Conservation (phyloP, 495 filamentous ascomycete species). For the Penicillium taxi region DNA sequence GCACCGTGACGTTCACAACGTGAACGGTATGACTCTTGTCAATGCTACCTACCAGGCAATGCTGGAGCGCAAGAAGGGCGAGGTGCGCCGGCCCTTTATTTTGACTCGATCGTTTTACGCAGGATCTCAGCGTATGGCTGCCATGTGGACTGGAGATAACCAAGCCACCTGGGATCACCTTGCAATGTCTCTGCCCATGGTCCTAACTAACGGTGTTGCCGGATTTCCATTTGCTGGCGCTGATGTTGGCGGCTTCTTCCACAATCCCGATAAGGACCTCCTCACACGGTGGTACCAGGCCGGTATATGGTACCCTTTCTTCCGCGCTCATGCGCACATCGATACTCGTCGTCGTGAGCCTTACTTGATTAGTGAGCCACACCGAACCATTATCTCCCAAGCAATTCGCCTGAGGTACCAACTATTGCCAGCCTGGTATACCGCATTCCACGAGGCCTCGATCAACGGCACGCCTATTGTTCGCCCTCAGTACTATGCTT, state of each 20-base stretch:
- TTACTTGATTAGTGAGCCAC: conserved; percentile 77
- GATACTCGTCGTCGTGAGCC: conserved; percentile 91
- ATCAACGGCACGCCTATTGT: conserved; percentile 79
- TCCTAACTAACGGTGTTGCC: conserved; percentile 81
- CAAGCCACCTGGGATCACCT: conserved; percentile 90
- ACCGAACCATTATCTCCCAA: conserved; percentile 76
- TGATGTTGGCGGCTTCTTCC: conserved; percentile 97
- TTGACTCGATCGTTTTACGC: conserved; percentile 88
- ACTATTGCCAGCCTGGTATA: conserved; percentile 92
- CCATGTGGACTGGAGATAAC: conserved; percentile 99
- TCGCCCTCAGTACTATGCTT: conserved; percentile 82
- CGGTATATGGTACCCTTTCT: conserved; percentile 97
- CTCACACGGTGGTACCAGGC: conserved; percentile 93
- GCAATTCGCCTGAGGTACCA: conserved; percentile 84
- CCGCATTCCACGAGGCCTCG: conserved; percentile 84
- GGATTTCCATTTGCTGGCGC: conserved; percentile 93
- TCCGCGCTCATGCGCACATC: conserved; percentile 96
- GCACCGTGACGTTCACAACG: conserved; percentile 91
- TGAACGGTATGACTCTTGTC: conserved; percentile 88
- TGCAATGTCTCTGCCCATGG: conserved; percentile 77
- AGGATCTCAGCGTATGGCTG: conserved; percentile 78
- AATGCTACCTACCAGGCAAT: conserved; percentile 87
- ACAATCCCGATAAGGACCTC: conserved; percentile 86
- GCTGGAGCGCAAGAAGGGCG: conserved; percentile 69
- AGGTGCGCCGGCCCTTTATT: conserved; percentile 75